Percentiles rank a stretch among this genome's conserved stretches.
Conservation (phyloP, 2,329 filamentous ascomycete species). For the Curvularia verruculosa region DNA sequence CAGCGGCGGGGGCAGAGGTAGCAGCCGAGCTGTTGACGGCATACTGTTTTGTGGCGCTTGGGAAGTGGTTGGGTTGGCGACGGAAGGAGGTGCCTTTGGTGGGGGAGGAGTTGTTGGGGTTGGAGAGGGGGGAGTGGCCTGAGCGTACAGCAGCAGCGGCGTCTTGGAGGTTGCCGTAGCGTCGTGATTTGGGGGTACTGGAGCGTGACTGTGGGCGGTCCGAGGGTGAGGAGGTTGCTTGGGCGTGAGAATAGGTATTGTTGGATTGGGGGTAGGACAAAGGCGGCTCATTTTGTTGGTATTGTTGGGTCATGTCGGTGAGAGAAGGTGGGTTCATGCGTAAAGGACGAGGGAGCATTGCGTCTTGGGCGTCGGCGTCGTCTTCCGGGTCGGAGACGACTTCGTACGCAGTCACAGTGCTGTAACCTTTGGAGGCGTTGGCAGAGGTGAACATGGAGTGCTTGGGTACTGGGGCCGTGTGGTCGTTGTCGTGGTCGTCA, state of each 20-base stretch:
- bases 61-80: constrained; percentile 26
- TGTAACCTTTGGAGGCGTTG: constrained; percentile 39
- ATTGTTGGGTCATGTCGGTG: constrained; percentile 18
- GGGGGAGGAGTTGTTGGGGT: constrained; percentile 31
- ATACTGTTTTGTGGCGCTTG: constrained; percentile 41
- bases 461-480: constrained; percentile 21
- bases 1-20: not conserved
- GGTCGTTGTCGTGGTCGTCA: constrained; percentile 19
- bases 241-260: constrained; percentile 20
- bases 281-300: constrained; percentile 21
- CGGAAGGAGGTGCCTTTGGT: constrained; percentile 28
- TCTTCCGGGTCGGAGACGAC: constrained; percentile 38
- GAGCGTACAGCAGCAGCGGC: constrained; percentile 49
- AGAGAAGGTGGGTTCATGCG: constrained; percentile 57
- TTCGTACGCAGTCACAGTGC: constrained; percentile 34
- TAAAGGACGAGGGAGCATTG: constrained; percentile 51
- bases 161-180: constrained; percentile 56
- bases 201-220: constrained; percentile 36
- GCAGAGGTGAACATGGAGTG: constrained; percentile 31
- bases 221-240: constrained; percentile 34
- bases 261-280: not conserved
- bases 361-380: constrained; percentile 31
- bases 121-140: constrained; percentile 29
- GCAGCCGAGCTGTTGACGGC: constrained; percentile 18
- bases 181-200: constrained; percentile 50